These are phyloP conservation scores for Mimosa bimucronata DNA, from an alignment of 306 rosid genomes.

Conservation along the genomic window DNA sequence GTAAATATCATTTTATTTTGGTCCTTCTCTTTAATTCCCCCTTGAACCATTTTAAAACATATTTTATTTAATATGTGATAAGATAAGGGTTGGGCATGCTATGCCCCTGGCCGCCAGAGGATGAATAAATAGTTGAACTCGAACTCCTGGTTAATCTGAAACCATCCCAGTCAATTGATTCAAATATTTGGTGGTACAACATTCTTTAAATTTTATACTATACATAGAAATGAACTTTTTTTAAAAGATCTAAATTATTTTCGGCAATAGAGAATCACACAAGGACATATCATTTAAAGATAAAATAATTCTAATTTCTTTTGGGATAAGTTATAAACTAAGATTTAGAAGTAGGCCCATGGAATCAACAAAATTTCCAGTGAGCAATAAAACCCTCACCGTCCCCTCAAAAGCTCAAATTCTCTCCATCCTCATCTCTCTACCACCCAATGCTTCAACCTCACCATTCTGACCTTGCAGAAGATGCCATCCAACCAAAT, in stretches of 20 bases:
- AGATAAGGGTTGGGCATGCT: too few relatives aligned
- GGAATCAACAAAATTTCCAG: slow-evolving; percentile 45
- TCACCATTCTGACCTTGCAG: slow-evolving; percentile 41
- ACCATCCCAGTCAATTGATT: too few relatives aligned
- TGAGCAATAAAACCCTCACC: slow-evolving; percentile 35
- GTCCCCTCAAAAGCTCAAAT: slow-evolving; percentile 7
- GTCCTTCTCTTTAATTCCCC: too few relatives aligned
- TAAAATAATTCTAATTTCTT: background rate
- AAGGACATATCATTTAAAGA: background rate
- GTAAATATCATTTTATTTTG: too few relatives aligned
- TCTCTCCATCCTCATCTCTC: slow-evolving; percentile 34
- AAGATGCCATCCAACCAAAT: slow-evolving; percentile 39
- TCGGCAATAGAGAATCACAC: background rate
- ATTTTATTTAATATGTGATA: too few relatives aligned
- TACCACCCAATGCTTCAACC: slow-evolving; percentile 43
- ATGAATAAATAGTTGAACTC: too few relatives aligned
- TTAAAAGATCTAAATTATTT: background rate
- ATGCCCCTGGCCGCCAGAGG: too few relatives aligned
- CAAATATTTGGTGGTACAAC: too few relatives aligned
- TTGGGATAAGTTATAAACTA: slow-evolving; percentile 18
- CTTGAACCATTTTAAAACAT: too few relatives aligned
- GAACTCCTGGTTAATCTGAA: too few relatives aligned
- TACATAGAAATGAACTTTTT: too few relatives aligned
- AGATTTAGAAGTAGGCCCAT: slow-evolving; percentile 36
- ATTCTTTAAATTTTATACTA: too few relatives aligned